Conservation (phyloP, 1,284 basidiomycete species). For the Cutaneotrichosporon dermatis region DNA sequence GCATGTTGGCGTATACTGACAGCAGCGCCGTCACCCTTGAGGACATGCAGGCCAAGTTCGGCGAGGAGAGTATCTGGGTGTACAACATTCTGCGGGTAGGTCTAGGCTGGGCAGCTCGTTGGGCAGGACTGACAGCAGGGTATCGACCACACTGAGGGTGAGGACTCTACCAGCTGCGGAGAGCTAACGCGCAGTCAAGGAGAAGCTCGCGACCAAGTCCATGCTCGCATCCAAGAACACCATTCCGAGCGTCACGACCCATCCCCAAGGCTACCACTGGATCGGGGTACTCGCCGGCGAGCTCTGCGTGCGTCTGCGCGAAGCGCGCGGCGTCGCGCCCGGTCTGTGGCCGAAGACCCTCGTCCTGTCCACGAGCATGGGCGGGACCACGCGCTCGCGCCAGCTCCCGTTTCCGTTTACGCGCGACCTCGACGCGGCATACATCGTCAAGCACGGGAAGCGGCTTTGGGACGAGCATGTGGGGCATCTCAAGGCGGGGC, state of each 20-base stretch:
- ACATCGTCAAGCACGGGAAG: slow-evolving; percentile 71
- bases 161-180: slow-evolving; percentile 6
- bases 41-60: slow-evolving; percentile 54
- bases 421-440: slow-evolving; percentile 65
- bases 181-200: slow-evolving; percentile 61
- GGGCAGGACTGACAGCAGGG: slow-evolving; percentile 57
- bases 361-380: slow-evolving; percentile 62
- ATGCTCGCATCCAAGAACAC: slow-evolving; percentile 94
- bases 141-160: slow-evolving; percentile 84
- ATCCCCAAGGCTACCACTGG: slow-evolving; percentile 79
- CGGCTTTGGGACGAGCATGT: slow-evolving; percentile 84
- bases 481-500: slow-evolving; percentile 50
- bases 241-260: slow-evolving; percentile 65
- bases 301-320: slow-evolving; percentile 73
- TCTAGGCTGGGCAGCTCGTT: not conserved
- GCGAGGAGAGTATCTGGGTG: slow-evolving; percentile 69
- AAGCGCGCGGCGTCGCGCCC: slow-evolving; percentile 67
- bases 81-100: slow-evolving; percentile 64
- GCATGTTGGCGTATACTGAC: slow-evolving; percentile 6
- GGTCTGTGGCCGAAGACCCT: slow-evolving; percentile 90
- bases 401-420: slow-evolving; percentile 80
- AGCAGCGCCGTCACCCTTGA: slow-evolving; percentile 49
- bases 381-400: slow-evolving; percentile 58
- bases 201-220: slow-evolving; percentile 76
- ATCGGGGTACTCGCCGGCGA: slow-evolving; percentile 85